Conservation (phyloP, 345 rosid species). For the Lepidium didymum region DNA sequence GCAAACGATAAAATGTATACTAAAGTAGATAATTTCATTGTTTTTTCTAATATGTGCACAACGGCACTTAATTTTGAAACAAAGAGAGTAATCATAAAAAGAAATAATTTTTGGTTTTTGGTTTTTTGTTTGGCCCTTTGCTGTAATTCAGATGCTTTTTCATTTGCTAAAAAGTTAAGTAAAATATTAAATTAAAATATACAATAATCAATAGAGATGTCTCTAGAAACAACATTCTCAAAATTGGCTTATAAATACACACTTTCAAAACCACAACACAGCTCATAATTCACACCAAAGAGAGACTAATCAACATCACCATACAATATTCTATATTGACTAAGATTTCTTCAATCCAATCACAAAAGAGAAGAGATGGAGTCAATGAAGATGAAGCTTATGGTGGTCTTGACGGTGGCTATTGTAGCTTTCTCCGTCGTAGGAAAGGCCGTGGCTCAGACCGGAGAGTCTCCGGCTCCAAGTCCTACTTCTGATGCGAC, state of each 20-base stretch:
- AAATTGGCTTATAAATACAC: slow-evolving; percentile 19
- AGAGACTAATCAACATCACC: not conserved
- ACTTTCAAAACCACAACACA: slow-evolving; percentile 4
- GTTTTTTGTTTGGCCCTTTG: not conserved
- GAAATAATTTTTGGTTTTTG: not conserved
- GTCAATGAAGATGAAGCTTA: slow-evolving; percentile 27
- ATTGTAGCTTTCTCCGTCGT: slow-evolving; percentile 29
- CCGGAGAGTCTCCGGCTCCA: slow-evolving; percentile 30
- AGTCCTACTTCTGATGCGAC: slow-evolving; percentile 33
- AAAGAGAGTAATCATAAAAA: not conserved
- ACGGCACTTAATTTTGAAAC: not conserved
- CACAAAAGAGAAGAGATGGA: slow-evolving; percentile 8
- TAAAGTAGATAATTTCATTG: too few species aligned
- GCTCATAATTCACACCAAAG: slow-evolving; percentile 7
- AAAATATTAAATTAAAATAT: not conserved
- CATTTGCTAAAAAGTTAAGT: slow-evolving; percentile 18
- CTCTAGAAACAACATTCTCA: not conserved
- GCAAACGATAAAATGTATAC: too few species aligned
- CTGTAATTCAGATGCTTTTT: slow-evolving; percentile 16
- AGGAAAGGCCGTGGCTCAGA: slow-evolving; percentile 21
- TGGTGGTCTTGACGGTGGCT: slow-evolving; percentile 25
- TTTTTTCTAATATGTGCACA: too few species aligned
- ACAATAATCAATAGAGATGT: not conserved
- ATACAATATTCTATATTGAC: not conserved
- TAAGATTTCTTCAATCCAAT: not conserved